Evolutionary conservation across 805 yeast species (phyloP), one percentile per base, ranked within the genome.

Genomic region (Saccharomyces mikatae): DNA sequence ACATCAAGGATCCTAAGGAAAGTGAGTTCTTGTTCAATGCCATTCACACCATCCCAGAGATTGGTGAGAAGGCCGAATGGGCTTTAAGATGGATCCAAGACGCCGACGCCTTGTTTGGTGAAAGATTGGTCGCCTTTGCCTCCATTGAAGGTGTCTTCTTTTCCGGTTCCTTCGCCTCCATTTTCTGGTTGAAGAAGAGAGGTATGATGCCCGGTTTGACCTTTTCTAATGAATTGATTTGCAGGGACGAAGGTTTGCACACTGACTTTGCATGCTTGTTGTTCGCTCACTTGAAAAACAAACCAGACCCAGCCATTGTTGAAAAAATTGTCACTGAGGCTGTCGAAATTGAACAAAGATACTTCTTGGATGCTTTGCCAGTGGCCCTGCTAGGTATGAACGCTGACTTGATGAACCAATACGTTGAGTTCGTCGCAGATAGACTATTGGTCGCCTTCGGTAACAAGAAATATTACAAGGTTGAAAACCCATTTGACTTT

Each of bases 191-290:
- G 70, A 92, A 94, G 83, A 92, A 92, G 83, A 87, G 97, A 74
- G 99, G 99, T 71, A 79, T 92, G 70, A 92, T 92, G 99, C 98
- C 99, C 41, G 99, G 99, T 70, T 80, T 92, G 67, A 92, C 98
- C 47, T 94, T 92, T 81, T 91, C 98, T 54, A 92, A 92, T 75
- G 99, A 92, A 76, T 83, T 92, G 71, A 92, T 92, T 67, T 90
- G 96, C 71, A 89, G 99, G 76, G 99, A 92, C 74, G 99, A 92
- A 79, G 99, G 99, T 73, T 79, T 94, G 75, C 99, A 92, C 76
- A 92, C 99, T 52, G 99, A 92, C 76, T 92, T 94, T 74, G 99
- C 98, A 30, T 94, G 98, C 74, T 79, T 92, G 70, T 79, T 92
- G 71, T 94, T 89, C 77, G 84, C 96, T 51, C 99, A 92, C 75